phyloP scores from a whole-genome alignment of 805 yeast genomes.

The Lipomyces oligophaga region DNA sequence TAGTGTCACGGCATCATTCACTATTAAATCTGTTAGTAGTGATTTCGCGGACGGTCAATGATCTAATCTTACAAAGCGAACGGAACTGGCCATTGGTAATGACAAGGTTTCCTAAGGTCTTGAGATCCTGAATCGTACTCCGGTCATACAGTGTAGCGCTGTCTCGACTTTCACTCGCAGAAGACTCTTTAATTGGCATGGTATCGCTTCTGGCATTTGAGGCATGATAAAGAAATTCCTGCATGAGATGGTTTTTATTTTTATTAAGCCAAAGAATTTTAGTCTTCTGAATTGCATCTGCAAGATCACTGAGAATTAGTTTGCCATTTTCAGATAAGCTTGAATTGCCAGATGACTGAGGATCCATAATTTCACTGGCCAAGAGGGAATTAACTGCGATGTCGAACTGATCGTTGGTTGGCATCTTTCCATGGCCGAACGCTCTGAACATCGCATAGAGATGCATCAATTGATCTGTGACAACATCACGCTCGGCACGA shows the following conservation, averaged over 20 bases:
- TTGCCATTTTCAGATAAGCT: slow-evolving; percentile 23
- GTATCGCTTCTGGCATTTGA: slow-evolving; percentile 1
- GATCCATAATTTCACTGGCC: slow-evolving; percentile 7
- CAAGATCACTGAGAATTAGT: slow-evolving; percentile 4
- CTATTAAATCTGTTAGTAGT: not conserved
- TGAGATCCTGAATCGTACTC: slow-evolving; percentile 10
- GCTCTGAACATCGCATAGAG: slow-evolving; percentile 24
- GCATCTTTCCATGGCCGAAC: slow-evolving; percentile 26
- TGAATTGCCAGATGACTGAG: slow-evolving; percentile 6
- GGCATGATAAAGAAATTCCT: slow-evolving; percentile 27
- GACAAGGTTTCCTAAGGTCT: slow-evolving; percentile 20
- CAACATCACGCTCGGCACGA: slow-evolving; percentile 14
- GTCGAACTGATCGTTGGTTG: slow-evolving; percentile 26
- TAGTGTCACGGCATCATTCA: slow-evolving; percentile 17
- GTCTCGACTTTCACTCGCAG: not conserved
- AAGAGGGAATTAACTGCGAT: slow-evolving; percentile 23
- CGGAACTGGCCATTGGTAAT: slow-evolving; percentile 29
- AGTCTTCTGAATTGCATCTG: slow-evolving; percentile 12
- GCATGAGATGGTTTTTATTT: slow-evolving; percentile 22
- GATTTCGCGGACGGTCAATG: not conserved
- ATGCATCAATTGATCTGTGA: slow-evolving; percentile 21
- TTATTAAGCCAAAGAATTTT: slow-evolving; percentile 17
- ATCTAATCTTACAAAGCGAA: slow-evolving; percentile 16
- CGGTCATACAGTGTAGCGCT: slow-evolving; percentile 19
- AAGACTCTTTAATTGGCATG: not conserved